Evolutionary conservation across 441 rosid species (phyloP).

Genomic region (Populus tomentosa): DNA sequence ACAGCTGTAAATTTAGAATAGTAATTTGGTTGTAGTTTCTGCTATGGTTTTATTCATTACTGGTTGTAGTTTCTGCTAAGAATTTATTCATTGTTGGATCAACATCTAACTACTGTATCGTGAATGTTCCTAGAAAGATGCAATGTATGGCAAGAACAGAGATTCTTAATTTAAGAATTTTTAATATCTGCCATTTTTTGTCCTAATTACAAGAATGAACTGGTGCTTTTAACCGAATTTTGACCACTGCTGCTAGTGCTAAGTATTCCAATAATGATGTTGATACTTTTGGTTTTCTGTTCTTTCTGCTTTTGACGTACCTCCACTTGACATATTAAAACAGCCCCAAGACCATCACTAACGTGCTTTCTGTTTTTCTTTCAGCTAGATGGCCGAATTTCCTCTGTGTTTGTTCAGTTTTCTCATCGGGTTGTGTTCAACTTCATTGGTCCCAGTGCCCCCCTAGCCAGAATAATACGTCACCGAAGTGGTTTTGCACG

Average conservation of each 20-base stretch:
- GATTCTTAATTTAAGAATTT: background rate
- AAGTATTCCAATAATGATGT: background rate
- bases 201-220: background rate
- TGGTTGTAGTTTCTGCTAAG: background rate
- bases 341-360: constrained; percentile 3
- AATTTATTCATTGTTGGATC: background rate
- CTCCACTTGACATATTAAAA: background rate
- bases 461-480: constrained; percentile 64
- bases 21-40: background rate
- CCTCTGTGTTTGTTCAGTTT: constrained; percentile 96
- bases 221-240: background rate
- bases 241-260: background rate
- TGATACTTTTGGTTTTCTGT: background rate
- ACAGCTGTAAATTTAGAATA: background rate
- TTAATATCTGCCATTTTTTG: background rate
- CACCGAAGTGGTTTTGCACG: constrained; percentile 87
- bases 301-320: background rate
- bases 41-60: background rate
- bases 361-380: constrained; percentile 24
- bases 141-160: background rate
- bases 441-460: constrained; percentile 99
- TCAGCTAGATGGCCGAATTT: constrained; percentile 99
- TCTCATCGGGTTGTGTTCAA: constrained; percentile 97
- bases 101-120: background rate
- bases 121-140: background rate